These are phyloP conservation scores for Cladophialophora psammophila DNA, from an alignment of 2,329 filamentous ascomycete genomes.

Conservation along the genomic window DNA sequence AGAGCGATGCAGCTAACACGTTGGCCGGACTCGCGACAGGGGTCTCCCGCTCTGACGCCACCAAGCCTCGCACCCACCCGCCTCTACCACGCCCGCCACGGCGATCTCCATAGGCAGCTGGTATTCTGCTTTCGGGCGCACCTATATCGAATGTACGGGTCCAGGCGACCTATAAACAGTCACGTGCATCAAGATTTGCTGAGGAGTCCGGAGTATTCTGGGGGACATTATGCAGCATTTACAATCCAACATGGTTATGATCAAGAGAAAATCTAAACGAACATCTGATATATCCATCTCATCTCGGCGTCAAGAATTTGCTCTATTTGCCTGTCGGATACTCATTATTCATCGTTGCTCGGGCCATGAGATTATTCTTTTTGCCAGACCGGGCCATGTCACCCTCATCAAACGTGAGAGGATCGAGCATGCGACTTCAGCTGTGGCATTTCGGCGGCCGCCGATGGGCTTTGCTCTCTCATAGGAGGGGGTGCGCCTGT, in stretches of 20 bases:
- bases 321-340: neutral
- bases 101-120: slow-evolving; percentile 10
- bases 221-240: slow-evolving; percentile 3
- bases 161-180: neutral
- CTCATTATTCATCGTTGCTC: neutral
- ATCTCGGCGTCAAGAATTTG: neutral
- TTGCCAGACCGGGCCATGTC: neutral
- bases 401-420: neutral
- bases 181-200: neutral
- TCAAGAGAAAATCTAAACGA: neutral
- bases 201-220: neutral
- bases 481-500: slow-evolving; percentile 2
- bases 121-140: neutral
- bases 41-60: slow-evolving; percentile 22
- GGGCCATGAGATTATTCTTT: neutral
- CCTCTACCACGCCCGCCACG: slow-evolving; percentile 12
- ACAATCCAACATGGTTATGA: neutral
- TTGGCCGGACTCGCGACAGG: slow-evolving; percentile 37
- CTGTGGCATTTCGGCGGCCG: neutral
- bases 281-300: neutral
- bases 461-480: slow-evolving; percentile 1
- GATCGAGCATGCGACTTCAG: neutral
- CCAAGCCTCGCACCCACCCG: slow-evolving; percentile 20
- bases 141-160: neutral
- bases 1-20: slow-evolving; percentile 39